A percentile compares a stretch with the other conserved stretches of the same genome.
These are phyloP conservation scores for Trichocomaceae sp. DNA, from an alignment of 2,329 filamentous ascomycete genomes.

Conservation along the genomic window DNA sequence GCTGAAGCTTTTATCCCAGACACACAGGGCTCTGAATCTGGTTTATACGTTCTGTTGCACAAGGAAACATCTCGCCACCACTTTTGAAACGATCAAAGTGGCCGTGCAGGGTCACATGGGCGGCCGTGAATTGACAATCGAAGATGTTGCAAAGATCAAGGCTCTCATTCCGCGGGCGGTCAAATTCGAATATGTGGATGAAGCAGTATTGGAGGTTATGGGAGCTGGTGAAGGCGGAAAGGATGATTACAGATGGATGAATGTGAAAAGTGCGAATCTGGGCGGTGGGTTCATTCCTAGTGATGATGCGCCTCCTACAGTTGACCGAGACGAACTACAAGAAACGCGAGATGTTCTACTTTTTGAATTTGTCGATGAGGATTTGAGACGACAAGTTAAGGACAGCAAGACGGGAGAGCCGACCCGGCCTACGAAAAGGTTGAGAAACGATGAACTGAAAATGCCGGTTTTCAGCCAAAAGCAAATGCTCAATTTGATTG, in stretches of 20 bases:
- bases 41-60: conserved; percentile 95
- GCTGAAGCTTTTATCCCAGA: conserved; percentile 66
- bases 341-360: conserved; percentile 59
- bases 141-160: conserved; percentile 77
- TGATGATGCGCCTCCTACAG: background rate
- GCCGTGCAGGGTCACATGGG: conserved; percentile 80
- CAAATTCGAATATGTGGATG: conserved; percentile 80
- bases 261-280: conserved; percentile 8
- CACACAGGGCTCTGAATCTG: conserved; percentile 78
- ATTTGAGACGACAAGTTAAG: conserved; percentile 72
- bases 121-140: conserved; percentile 56
- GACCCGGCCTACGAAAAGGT: conserved; percentile 58
- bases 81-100: conserved; percentile 77
- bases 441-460: conserved; percentile 72
- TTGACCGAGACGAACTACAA: conserved; percentile 32
- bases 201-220: conserved; percentile 73
- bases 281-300: conserved; percentile 10
- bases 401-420: conserved; percentile 67
- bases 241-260: conserved; percentile 18
- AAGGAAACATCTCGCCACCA: conserved; percentile 84
- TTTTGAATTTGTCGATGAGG: conserved; percentile 89
- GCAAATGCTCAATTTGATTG: conserved; percentile 82
- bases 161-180: conserved; percentile 70
- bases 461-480: conserved; percentile 92
- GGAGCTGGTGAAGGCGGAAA: conserved; percentile 56